Evolutionary conservation across 2,329 filamentous ascomycete species (phyloP), one percentile per base, ranked within the genome.

Genomic region (Aspergillus novofumigatus): DNA sequence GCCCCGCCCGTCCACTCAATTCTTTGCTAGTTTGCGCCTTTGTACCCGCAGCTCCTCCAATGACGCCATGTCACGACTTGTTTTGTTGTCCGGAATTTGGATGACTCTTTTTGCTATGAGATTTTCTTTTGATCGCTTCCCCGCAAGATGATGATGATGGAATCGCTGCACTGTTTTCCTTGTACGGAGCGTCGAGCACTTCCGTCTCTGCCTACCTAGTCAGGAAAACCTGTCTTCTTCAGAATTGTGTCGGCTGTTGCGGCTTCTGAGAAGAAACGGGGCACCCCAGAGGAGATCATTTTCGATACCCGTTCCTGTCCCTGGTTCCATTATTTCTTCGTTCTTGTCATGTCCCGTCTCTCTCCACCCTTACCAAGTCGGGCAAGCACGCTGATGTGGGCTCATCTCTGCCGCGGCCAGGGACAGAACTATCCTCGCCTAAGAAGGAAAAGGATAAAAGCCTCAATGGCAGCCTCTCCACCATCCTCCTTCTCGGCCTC

Each of bases 401-500:
- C 49, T 32, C 49, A 23, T 51, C 49, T 51, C 14, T 20, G 9
- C 49, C 49, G 28, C 32, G 32, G 5, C 14, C 44, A 47, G 44
- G 44, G 44, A 23, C 44, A 47, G 11, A 25, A 47, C 11, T 47
- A 47, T 23, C 42, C 42, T 21, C 42, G 21, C 14, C 21, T 47
- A 25, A 53, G n/a, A 45, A 51, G 17, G 26, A 59, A 54, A 52
- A 38, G 29, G 41, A 47, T 57, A 56, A 54, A 35, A 49, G 44
- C 47, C 42, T 57, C 57, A 52, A 62, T 66, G 61, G 56, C 61
- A 45, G 49, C 55, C 53, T 60, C 56, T 54, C 56, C 49, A 28
- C 55, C 57, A 32, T 64, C 64, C 29, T 60, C 60, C 20, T 61
- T 57, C 8, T 66, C 63, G 44, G 55, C 64, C 3, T 63, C 51